phyloP scores from a whole-genome alignment of 495 filamentous ascomycete genomes.

The Emericellopsis terricola region DNA sequence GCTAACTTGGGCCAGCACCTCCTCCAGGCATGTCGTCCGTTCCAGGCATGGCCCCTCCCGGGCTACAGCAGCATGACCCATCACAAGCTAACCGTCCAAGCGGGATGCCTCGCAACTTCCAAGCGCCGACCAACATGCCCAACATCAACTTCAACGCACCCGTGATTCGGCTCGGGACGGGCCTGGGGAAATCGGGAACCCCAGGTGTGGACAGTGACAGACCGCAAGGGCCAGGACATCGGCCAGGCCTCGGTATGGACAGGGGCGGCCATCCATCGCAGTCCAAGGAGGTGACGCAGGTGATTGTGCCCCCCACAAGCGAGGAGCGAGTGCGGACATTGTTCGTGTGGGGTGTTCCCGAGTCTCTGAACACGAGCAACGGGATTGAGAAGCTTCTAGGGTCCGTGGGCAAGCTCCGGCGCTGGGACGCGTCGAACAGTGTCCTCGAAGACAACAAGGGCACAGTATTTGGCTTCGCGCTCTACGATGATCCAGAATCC shows the following conservation, averaged over 20 bases:
- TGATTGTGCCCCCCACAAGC: constrained; percentile 64
- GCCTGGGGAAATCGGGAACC: constrained; percentile 6
- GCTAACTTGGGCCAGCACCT: constrained; percentile 22
- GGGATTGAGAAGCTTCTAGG: constrained; percentile 67
- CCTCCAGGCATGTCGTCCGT: constrained; percentile 62
- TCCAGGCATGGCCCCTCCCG: constrained; percentile 60
- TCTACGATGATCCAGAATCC: constrained; percentile 86
- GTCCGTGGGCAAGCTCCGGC: constrained; percentile 57
- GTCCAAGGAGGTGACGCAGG: constrained; percentile 56
- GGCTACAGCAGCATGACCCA: constrained; percentile 53
- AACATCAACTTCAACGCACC: constrained; percentile 98
- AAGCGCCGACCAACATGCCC: constrained; percentile 80
- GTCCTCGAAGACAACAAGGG: constrained; percentile 69
- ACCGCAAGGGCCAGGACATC: constrained; percentile 23
- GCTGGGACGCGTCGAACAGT: constrained; percentile 46
- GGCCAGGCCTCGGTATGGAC: constrained; percentile 49
- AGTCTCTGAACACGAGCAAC: constrained; percentile 59
- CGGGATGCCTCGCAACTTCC: constrained; percentile 69
- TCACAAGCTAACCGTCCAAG: constrained; percentile 56
- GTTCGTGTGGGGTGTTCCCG: constrained; percentile 74
- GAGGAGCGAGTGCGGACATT: constrained; percentile 86
- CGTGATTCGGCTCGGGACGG: constrained; percentile 69
- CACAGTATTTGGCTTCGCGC: constrained; percentile 86
- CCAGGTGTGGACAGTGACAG: constrained; percentile 12
- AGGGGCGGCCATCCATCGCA: constrained; percentile 44